A percentile compares a stretch with the other conserved stretches of the same genome.
Conservation (phyloP, 352 stramenopile species). For the Pythium biforme region DNA sequence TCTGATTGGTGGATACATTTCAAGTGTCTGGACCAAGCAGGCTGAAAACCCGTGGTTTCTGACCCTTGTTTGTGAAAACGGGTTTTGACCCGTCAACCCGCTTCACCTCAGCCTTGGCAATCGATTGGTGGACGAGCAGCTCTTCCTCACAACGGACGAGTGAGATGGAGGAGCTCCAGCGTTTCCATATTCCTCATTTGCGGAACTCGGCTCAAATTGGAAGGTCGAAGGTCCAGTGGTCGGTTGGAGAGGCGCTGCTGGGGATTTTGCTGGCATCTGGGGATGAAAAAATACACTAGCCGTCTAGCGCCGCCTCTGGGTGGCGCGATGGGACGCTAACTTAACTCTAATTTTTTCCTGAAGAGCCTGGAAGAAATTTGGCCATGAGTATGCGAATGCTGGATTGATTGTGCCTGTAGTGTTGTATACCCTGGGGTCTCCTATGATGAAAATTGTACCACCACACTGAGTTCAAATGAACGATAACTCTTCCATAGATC, state of each 20-base stretch:
- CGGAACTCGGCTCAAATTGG: neutral
- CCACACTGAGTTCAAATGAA: constrained; percentile 69
- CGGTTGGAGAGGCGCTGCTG: no score
- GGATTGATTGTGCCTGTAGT: neutral
- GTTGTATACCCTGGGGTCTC: constrained; percentile 26
- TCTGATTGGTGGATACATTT: no score
- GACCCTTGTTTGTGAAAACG: no score
- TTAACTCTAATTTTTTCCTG: constrained; percentile 88
- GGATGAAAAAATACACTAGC: constrained; percentile 77
- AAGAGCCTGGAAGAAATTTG: constrained; percentile 39
- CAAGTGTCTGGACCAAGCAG: no score
- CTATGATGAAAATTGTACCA: constrained; percentile 68
- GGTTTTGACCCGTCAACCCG: no score
- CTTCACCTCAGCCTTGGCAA: no score
- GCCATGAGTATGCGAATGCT: constrained; percentile 6
- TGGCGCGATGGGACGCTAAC: constrained; percentile 45
- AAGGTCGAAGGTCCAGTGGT: neutral
- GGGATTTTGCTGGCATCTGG: constrained; percentile 34
- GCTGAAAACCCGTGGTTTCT: no score
- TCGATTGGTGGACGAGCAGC: no score
- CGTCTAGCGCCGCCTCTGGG: constrained; percentile 29
- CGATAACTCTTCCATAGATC: constrained; percentile 73
- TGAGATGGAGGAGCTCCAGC: no score
- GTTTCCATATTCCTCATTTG: no score
- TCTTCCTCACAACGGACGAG: no score